Conservation (phyloP, 2,329 filamentous ascomycete species). For the Clonostachys solani region DNA sequence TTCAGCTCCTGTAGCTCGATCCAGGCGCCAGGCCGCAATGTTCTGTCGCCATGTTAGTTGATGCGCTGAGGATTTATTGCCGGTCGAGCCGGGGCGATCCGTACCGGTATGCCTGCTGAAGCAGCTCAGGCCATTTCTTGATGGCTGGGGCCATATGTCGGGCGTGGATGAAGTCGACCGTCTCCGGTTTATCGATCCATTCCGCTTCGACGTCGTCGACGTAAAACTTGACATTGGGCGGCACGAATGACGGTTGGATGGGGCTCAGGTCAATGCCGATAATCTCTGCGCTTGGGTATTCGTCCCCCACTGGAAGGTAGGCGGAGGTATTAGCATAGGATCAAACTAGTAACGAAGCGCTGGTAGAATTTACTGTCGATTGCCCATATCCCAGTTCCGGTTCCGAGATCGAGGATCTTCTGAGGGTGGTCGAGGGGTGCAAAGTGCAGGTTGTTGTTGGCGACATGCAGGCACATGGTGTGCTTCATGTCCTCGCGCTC, state of each 20-base stretch:
- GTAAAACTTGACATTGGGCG: constrained; percentile 31
- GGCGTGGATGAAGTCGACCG: constrained; percentile 21
- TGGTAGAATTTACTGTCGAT: constrained; percentile 27
- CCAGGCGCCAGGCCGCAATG: constrained; percentile 37
- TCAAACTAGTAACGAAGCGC: background rate
- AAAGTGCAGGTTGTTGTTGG: constrained; percentile 30
- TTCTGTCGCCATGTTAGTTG: background rate
- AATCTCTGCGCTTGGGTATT: constrained; percentile 29
- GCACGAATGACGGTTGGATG: constrained; percentile 31
- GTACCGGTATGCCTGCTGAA: constrained; percentile 12
- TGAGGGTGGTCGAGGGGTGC: constrained; percentile 32
- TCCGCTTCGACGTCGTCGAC: constrained; percentile 26
- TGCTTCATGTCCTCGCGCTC: constrained; percentile 38
- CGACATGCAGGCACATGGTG: constrained; percentile 26
- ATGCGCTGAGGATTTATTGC: background rate
- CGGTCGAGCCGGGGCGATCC: background rate
- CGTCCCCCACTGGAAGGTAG: constrained; percentile 21
- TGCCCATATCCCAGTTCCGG: constrained; percentile 32
- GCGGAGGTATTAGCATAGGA: background rate
- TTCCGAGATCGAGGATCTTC: constrained; percentile 35
- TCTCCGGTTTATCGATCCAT: constrained; percentile 15
- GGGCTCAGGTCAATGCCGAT: constrained; percentile 32
- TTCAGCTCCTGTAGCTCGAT: constrained; percentile 33
- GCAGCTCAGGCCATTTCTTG: constrained; percentile 12
- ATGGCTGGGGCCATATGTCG: constrained; percentile 28